Percentiles rank a stretch among this genome's conserved stretches.
phyloP scores from a whole-genome alignment of 1,284 basidiomycete genomes.

The Paramarasmius palmivorus region DNA sequence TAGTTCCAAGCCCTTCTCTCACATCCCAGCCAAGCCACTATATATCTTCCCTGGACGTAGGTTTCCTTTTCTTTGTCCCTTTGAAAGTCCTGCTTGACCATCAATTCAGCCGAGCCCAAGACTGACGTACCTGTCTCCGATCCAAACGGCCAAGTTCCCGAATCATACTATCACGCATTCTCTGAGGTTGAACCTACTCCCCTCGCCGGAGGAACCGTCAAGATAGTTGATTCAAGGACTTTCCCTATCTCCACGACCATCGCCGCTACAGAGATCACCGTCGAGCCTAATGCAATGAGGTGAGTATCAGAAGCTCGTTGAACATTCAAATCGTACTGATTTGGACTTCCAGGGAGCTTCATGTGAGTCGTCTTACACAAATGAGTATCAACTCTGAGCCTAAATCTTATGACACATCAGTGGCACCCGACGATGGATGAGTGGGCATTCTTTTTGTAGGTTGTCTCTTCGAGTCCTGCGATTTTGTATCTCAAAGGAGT shows the following conservation, averaged over 20 bases:
- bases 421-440: slow-evolving; percentile 76
- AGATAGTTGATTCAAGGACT: slow-evolving; percentile 59
- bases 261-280: slow-evolving; percentile 64
- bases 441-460: slow-evolving; percentile 59
- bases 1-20: slow-evolving; percentile 51
- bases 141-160: slow-evolving; percentile 52
- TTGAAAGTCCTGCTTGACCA: slow-evolving; percentile 14
- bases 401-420: slow-evolving; percentile 30
- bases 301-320: slow-evolving; percentile 29
- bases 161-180: slow-evolving; percentile 55
- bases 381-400: neutral
- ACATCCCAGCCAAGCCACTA: slow-evolving; percentile 58
- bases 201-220: slow-evolving; percentile 60
- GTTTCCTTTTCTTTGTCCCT: slow-evolving; percentile 18
- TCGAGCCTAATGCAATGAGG: slow-evolving; percentile 67
- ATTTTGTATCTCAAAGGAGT: slow-evolving; percentile 44
- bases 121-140: slow-evolving; percentile 38
- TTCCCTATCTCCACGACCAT: slow-evolving; percentile 52
- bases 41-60: slow-evolving; percentile 68
- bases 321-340: neutral
- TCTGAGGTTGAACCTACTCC: slow-evolving; percentile 52
- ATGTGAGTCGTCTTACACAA: slow-evolving; percentile 26
- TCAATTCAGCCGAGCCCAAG: slow-evolving; percentile 35
- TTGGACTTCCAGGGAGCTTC: slow-evolving; percentile 40
- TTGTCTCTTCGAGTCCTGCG: neutral